Base-by-base conservation (phyloP, 257 asterid genomes). In the Mentha longifolia region DNA sequence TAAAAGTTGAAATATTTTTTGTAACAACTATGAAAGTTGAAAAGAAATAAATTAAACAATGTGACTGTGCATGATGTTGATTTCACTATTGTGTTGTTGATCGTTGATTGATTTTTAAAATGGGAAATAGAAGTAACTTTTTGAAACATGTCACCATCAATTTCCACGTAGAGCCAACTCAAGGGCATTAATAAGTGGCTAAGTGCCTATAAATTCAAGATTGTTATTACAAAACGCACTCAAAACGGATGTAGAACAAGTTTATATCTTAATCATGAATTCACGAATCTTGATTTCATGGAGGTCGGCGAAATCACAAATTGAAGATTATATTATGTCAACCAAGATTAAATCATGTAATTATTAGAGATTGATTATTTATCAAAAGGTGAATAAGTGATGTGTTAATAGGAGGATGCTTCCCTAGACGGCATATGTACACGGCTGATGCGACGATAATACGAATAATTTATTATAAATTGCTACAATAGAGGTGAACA, bases 11-110 rank as follows among this genome's bases (percentile, higher is more conserved):
- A 15, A 47, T 33, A 6, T 7, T 47, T 14, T 22, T 13, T 15
- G 54, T 46, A 46, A 14, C 49, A 35, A 13, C 13, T 15, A 7
- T 47, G 69, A 22, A 14, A 37, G 31, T 0, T 28, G 63, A 68
- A 12, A 20, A 22, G 19, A 54, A 35, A 10, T 3, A 5, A 67
- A n/a, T 25, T 51, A 10, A 22, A 55, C 9, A 46, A 52, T 5
- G 51, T 67, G 63, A 67, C 19, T 19, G 35, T 51, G 17, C 20
- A 14, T 52, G 73, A 67, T 67, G 63, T 19, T 67, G 63, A 68
- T 67, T 16, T 20, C 12, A 14, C 10, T 68, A n/a, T 54, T 35
- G 17, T 67, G 28, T 28, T 30, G 13, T 47, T 46, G 42, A 54
- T 49, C 16, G 33, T 12, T 16, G 6, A 28, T 25, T 9, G 9